Evolutionary conservation across 352 stramenopile genomes (phyloP).

Genomic region (Phytophthora capsici): DNA sequence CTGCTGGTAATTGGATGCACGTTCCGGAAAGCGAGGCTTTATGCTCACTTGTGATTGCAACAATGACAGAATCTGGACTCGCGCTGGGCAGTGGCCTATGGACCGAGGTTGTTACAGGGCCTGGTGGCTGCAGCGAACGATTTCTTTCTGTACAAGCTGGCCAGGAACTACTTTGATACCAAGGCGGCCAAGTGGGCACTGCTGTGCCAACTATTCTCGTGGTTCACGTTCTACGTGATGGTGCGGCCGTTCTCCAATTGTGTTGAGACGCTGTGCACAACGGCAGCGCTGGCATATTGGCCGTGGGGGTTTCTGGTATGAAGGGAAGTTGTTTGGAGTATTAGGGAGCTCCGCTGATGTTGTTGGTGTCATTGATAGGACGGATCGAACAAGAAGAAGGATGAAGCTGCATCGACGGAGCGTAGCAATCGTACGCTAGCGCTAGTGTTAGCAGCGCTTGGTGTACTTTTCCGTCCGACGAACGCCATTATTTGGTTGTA

Average conservation of each 20-base stretch:
- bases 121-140: slow-evolving; percentile 73
- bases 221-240: slow-evolving; percentile 89
- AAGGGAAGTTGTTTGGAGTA: not conserved
- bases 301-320: slow-evolving; percentile 75
- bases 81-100: slow-evolving; percentile 85
- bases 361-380: slow-evolving; percentile 22
- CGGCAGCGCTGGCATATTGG: slow-evolving; percentile 75
- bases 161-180: slow-evolving; percentile 67
- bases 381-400: slow-evolving; percentile 45
- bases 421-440: slow-evolving; percentile 48
- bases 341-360: slow-evolving; percentile 3
- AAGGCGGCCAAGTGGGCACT: slow-evolving; percentile 73
- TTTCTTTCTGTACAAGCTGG: slow-evolving; percentile 76
- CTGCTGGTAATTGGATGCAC: slow-evolving; percentile 46
- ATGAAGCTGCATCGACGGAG: slow-evolving; percentile 26
- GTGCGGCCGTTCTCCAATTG: slow-evolving; percentile 89
- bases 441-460: slow-evolving; percentile 64
- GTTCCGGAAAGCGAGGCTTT: not conserved
- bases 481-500: slow-evolving; percentile 84
- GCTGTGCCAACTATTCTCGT: slow-evolving; percentile 79
- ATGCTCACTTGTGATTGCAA: slow-evolving; percentile 2
- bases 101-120: slow-evolving; percentile 75
- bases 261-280: slow-evolving; percentile 84
- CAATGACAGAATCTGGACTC: slow-evolving; percentile 68
- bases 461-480: slow-evolving; percentile 85